phyloP scores from a whole-genome alignment of 768 basidiomycete species.

The Glaciozyma martinii region DNA sequence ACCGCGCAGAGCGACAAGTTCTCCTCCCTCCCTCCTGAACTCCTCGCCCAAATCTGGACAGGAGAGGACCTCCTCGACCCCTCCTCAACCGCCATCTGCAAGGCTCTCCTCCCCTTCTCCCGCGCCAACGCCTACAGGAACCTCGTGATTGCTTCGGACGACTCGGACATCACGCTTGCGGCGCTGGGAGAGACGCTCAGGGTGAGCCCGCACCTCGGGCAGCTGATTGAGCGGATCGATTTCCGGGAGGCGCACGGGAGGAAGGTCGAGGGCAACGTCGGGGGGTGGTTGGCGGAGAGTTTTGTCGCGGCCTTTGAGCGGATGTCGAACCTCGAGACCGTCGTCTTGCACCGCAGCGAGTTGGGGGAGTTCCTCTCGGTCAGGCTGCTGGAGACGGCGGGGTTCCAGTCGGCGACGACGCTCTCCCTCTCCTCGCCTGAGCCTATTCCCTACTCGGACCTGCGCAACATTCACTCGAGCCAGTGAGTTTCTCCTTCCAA shows the following conservation, averaged over 20 bases:
- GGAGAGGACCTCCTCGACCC: background rate
- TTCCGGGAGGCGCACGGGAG: background rate
- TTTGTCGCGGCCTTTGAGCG: background rate
- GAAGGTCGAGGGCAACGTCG: background rate
- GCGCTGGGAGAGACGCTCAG: background rate
- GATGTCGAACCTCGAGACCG: background rate
- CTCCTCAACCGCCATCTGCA: background rate
- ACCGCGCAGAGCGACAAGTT: background rate
- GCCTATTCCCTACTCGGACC: background rate
- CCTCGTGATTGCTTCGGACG: background rate
- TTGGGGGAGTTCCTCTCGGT: background rate
- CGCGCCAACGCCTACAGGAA: background rate
- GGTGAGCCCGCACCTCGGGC: background rate
- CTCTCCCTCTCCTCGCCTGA: background rate
- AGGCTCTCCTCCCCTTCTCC: slow-evolving; percentile 5
- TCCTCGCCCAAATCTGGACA: background rate
- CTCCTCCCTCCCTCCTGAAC: slow-evolving; percentile 1
- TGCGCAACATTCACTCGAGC: background rate
- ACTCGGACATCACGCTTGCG: background rate
- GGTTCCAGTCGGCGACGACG: background rate
- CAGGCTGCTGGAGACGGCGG: background rate
- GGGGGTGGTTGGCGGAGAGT: background rate
- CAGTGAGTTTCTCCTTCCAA: too few species aligned
- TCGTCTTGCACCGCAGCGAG: background rate
- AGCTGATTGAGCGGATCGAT: background rate